Evolutionary conservation across 306 rosid species (phyloP), one percentile per base, ranked within the genome.

Genomic region (Lathyrus oleraceus): DNA sequence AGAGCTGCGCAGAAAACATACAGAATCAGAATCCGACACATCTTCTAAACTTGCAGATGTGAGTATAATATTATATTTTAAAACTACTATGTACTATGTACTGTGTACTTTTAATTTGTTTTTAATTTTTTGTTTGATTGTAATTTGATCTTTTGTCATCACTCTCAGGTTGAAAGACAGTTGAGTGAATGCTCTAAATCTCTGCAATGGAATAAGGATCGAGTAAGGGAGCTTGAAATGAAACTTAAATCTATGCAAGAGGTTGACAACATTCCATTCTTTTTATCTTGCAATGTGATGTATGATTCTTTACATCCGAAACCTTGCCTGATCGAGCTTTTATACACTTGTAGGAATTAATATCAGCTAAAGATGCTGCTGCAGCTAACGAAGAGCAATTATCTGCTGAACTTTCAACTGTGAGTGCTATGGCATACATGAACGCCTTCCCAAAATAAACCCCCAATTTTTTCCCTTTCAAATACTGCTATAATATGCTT

Each of bases 151-250:
- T 69, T 48, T 57, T 27, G 25, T 28, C 59, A 28, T 76, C 35
- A 8, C 78, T 49, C 67, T 75, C 79, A 91, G 99, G 86, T 81
- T 32, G 88, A 91, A 82, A 83, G 96, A 74, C 87, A 82, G 58
- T 84, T 83, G 36, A 78, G 61, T 78, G 95, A 91, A 75, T 88
- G 91, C 81, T 87, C 95, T 44, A 80, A 77, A 68, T 78, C 97
- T 78, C 86, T 88, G 58, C 85, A 83, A 47, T 84, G 95, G 96
- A 87, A 88, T 85, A 94, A 91, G 95, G 96, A 91, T 61, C 83
- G 86, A 77, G 88, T 84, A 65, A 78, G 79, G 69, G 97, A 91
- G 73, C 72, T 90, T 61, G 96, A 88, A 61, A 71, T 64, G 74
- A 84, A 89, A 83, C 78, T 87, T 72, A 72, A 81, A 14, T 83